Base-by-base conservation (phyloP, 202 grass and related monocot genomes). In the Dendrocalamus latiflorus region DNA sequence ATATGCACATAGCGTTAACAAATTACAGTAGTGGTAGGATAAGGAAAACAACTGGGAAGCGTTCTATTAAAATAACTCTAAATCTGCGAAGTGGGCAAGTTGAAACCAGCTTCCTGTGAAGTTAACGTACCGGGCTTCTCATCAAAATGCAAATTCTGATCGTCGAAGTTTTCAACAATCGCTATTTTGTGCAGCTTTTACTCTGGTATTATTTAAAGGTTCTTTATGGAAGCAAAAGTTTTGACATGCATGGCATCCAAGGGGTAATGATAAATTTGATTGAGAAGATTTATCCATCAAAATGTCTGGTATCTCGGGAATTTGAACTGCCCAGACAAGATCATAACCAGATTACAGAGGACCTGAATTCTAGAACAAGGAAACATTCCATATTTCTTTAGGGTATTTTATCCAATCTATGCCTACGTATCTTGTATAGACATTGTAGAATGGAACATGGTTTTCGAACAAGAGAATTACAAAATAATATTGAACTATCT, bases 401-500 rank as follows among this genome's bases (percentile, higher is more conserved):
- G 15, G 1, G 28, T 57, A 34, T 77, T 60, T 24, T 45, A 39
- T 47, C 67, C 24, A 43, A 48, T 36, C 43, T 34, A 44, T 64
- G 50, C 22, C 34, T 25, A 65, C 58, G 37, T 44, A 80, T 53
- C n/a, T n/a, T n/a, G n/a, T n/a, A n/a, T n/a, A 54, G 34, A 47
- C 14, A 9, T 20, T 56, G 24, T 43, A 65, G 1, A 68, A 76
- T 68, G 25, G 18, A 45, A 42, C 37, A 84, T 20, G n/a, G 25
- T 47, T 88, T 72, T n/a, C 79, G 38, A 2, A 49, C 54, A 41
- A 56, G 58, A 47, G 39, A 39, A n/a, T n/a, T 11, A 6, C 20
- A 65, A 4, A 76, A 72, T 22, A 56, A 33, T 66, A 75, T 20
- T 53, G 60, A 79, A 76, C 57, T 44, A 59, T 80, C n/a, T 45